Evolutionary conservation across 805 yeast species (phyloP), one percentile per base, ranked within the genome.

Genomic region (Lachancea cidri): DNA sequence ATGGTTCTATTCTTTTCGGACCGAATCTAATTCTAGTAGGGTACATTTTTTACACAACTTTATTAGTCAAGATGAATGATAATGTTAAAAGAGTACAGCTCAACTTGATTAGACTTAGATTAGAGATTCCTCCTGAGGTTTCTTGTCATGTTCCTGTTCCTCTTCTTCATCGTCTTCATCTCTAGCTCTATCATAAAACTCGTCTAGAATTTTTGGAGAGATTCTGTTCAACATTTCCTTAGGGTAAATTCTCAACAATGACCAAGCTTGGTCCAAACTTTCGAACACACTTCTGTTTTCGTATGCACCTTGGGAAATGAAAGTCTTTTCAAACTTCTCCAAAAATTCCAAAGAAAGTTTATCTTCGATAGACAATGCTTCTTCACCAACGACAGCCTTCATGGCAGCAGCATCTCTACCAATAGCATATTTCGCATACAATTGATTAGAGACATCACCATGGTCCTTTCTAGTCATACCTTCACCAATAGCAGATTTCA

Each of bases 351-450:
- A 77, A 2, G 98, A 93, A 52, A 93, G 76, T 71, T 94, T 94
- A 71, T 93, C 99, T 68, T 93, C 99, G 50, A 86, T 86, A 25
- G 97, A 88, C 60, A 93, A 75, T 27, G 99, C 98, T 70, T 93
- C 99, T 70, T 93, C 99, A 79, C 99, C 99, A 56, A 93, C 99
- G 53, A 93, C 99, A 11, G 98, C 96, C 73, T 93, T 93, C 99
- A 93, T 93, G 55, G 98, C 97, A 38, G 98, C 98, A 19, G 99
- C 99, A 70, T 93, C 99, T 72, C 89, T 86, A 76, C 99, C 99
- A 72, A 93, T 94, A 50, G 99, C 99, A 66, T 93, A 93, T 70
- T 93, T 93, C 58, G 99, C 99, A 64, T 93, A 93, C 62, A 93
- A 77, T 76, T 93, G 99, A 74, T 93, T 93, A 22, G 98, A 91